These are phyloP conservation scores for Globisporangium echinulatum DNA, from an alignment of 352 stramenopile genomes.

Conservation along the genomic window DNA sequence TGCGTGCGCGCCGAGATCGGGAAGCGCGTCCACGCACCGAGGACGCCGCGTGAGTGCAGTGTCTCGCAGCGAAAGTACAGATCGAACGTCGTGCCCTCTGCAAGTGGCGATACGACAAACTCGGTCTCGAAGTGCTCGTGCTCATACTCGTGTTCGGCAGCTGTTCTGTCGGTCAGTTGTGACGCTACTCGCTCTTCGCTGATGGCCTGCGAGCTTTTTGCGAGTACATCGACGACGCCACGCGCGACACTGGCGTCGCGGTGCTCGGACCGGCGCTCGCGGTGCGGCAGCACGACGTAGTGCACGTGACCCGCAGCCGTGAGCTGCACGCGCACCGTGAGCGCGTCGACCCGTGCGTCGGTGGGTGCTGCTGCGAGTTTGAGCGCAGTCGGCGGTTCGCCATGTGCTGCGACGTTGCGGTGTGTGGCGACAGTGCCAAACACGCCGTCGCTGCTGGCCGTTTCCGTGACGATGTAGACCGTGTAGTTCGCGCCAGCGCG, in stretches of 20 bases:
- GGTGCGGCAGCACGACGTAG: conserved; percentile 44
- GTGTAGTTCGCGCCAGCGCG: conserved; percentile 54
- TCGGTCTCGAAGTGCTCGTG: neutral
- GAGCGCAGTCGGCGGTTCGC: conserved; percentile 25
- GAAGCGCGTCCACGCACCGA: conserved; percentile 46
- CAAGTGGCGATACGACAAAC: conserved; percentile 47
- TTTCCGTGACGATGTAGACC: conserved; percentile 71
- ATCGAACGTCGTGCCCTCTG: conserved; percentile 55
- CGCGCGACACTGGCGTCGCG: conserved; percentile 9
- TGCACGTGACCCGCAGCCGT: conserved; percentile 51
- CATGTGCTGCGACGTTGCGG: conserved; percentile 43
- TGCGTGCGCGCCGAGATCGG: conserved; percentile 49
- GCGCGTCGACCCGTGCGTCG: conserved; percentile 59
- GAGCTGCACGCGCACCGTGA: conserved; percentile 47
- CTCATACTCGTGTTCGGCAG: neutral
- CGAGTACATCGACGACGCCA: conserved; percentile 11
- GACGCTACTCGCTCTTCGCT: no score
- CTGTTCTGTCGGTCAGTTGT: neutral
- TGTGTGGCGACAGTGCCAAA: conserved; percentile 67
- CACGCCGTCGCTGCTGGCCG: conserved; percentile 51
- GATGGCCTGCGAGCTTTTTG: neutral
- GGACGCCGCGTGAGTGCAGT: conserved; percentile 61
- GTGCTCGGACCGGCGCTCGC: conserved; percentile 17
- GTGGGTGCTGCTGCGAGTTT: conserved; percentile 35
- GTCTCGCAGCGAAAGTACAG: conserved; percentile 73